These are phyloP conservation scores for Mycogone perniciosa DNA, from an alignment of 2,329 filamentous ascomycete genomes.

Conservation along the genomic window DNA sequence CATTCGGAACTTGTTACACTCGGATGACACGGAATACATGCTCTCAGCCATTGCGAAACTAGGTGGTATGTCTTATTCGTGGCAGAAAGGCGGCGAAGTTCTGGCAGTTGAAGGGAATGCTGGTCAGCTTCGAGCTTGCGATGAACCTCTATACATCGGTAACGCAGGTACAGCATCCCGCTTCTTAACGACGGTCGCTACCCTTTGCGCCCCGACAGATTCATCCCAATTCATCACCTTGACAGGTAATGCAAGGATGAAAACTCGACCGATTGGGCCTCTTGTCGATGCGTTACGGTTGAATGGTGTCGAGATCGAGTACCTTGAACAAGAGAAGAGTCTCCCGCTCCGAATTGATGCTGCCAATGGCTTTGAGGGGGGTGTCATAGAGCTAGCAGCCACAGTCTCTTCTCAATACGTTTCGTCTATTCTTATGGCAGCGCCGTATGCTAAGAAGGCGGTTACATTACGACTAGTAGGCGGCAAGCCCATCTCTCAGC, in stretches of 20 bases:
- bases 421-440: slow-evolving; percentile 92
- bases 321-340: slow-evolving; percentile 75
- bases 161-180: slow-evolving; percentile 95
- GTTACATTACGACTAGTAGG: slow-evolving; percentile 86
- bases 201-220: slow-evolving; percentile 64
- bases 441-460: slow-evolving; percentile 90
- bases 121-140: slow-evolving; percentile 71
- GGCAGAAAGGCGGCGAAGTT: slow-evolving; percentile 91
- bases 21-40: slow-evolving; percentile 97
- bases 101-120: slow-evolving; percentile 86
- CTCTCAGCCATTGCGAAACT: slow-evolving; percentile 81
- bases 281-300: slow-evolving; percentile 82
- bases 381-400: slow-evolving; percentile 83
- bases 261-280: slow-evolving; percentile 86
- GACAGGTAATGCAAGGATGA: slow-evolving; percentile 94
- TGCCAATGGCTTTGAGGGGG: slow-evolving; percentile 75
- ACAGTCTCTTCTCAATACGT: slow-evolving; percentile 99
- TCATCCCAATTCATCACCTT: slow-evolving; percentile 63
- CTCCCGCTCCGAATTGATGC: slow-evolving; percentile 79
- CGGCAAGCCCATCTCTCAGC: slow-evolving; percentile 95
- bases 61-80: slow-evolving; percentile 80
- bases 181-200: slow-evolving; percentile 87
- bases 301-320: slow-evolving; percentile 84
- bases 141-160: slow-evolving; percentile 78
- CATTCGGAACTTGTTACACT: slow-evolving; percentile 88